Evolutionary conservation across 2,329 filamentous ascomycete species (phyloP), one percentile per base, ranked within the genome.

Genomic region (Parafenestella ontariensis): DNA sequence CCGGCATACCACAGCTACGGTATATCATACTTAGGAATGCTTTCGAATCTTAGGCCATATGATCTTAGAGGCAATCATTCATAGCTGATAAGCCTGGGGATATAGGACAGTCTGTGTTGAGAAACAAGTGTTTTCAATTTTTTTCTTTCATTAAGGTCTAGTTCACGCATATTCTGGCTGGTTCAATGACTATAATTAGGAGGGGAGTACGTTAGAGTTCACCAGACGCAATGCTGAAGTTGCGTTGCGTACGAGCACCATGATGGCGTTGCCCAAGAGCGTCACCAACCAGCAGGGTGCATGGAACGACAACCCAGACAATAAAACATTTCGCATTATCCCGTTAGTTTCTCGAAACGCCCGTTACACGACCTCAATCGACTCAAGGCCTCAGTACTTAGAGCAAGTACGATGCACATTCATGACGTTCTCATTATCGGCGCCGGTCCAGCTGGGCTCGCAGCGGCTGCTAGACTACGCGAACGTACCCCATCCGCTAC

Each of bases 401-500:
- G 40, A n/a, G 10, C n/a, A 9, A 45, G 17, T 23, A 49, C 8
- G 1, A 70, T 71, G 68, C 61, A 66, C 36, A 66, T 81, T 44
- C 82, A 86, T 73, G 89, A 92, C 68, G 85, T 92, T 7, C 76
- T 91, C 53, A 89, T 92, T 68, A 77, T 93, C 36, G 90, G 90
- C 8, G 89, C 41, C 15, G 90, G 91, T 0, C 89, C 90, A 3
- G 89, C 87, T 60, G 89, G 90, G 4, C 85, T 94, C 3, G 89
- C 89, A 5, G 85, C 89, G 5, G 89, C 91, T 8, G 86, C 89
- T 1, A 84, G 90, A 3, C 82, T 94, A 1, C 83, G 84, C 37
- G 90, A 94, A 74, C 81, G 83, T 49, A 89, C 89, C 0, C 90
- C 90, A 0, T 90, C 88, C 0, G 89, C 90, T 1, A 85, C 92